phyloP scores from a whole-genome alignment of 164 flowering plant genomes.

The Macadamia tetraphylla region DNA sequence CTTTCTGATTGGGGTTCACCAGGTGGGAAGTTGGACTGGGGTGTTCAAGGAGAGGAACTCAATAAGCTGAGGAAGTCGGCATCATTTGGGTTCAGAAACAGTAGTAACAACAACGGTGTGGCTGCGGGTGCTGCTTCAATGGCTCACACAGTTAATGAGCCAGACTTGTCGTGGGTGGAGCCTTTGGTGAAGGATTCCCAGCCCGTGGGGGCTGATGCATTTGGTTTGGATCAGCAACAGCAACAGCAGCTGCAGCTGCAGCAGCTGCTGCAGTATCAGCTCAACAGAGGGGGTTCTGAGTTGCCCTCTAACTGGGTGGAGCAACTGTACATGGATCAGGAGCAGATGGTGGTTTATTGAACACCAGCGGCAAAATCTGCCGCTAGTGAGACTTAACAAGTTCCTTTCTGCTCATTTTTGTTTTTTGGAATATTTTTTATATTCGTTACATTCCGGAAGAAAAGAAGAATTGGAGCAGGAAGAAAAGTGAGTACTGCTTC shows the following conservation, averaged over 20 bases:
- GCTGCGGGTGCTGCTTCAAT: constrained; percentile 2
- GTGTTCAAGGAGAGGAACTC: constrained; percentile 68
- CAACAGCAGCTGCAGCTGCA: constrained; percentile 4
- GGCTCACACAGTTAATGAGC: constrained; percentile 35
- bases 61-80: constrained; percentile 77
- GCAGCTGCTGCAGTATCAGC: constrained; percentile 17
- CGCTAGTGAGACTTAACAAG: constrained; percentile 17
- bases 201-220: constrained; percentile 20
- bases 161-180: constrained; percentile 89
- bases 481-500: not conserved
- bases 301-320: constrained; percentile 58
- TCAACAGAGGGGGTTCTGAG: constrained; percentile 27
- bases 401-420: constrained; percentile 3
- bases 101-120: constrained; percentile 9
- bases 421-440: constrained; percentile 17
- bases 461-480: constrained; percentile 2
- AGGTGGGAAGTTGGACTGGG: constrained; percentile 84
- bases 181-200: constrained; percentile 76
- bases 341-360: constrained; percentile 76
- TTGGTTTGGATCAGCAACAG: constrained; percentile 18
- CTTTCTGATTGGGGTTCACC: constrained; percentile 82
- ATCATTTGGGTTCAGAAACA: constrained; percentile 64
- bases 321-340: constrained; percentile 87
- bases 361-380: not conserved
- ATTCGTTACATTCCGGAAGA: constrained; percentile 12